phyloP scores from a whole-genome alignment of 352 stramenopile genomes.

The Globisporangium yorkense region DNA sequence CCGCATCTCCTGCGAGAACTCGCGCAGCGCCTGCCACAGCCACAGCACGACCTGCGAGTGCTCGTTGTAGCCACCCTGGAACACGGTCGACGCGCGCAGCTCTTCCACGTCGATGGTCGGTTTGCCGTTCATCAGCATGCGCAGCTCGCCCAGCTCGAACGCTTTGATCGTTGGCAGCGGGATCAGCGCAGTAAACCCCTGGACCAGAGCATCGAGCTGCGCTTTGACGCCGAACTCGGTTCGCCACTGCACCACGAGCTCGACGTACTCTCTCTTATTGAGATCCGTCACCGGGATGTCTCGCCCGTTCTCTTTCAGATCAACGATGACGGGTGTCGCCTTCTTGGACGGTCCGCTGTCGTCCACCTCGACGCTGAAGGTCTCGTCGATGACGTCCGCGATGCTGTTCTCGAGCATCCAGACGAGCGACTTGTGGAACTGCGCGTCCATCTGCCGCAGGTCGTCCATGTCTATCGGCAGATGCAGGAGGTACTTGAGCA shows the following conservation, averaged over 20 bases:
- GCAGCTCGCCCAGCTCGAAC: constrained; percentile 41
- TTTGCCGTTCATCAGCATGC: constrained; percentile 48
- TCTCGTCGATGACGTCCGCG: constrained; percentile 73
- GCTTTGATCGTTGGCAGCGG: constrained; percentile 17
- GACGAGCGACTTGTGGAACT: constrained; percentile 71
- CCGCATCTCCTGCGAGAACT: constrained; percentile 51
- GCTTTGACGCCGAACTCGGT: constrained; percentile 42
- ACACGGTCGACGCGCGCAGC: constrained; percentile 66
- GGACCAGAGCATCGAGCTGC: constrained; percentile 51
- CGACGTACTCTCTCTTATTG: constrained; percentile 77
- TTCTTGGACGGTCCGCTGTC: constrained; percentile 12
- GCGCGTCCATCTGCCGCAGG: constrained; percentile 65
- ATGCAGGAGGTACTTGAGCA: constrained; percentile 72
- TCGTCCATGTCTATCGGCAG: constrained; percentile 41
- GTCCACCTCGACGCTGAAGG: constrained; percentile 70
- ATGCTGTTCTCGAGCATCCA: constrained; percentile 89
- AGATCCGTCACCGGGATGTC: constrained; percentile 61
- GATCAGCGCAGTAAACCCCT: constrained; percentile 51
- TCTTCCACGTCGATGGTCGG: constrained; percentile 81
- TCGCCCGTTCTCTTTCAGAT: constrained; percentile 60
- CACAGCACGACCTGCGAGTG: constrained; percentile 73
- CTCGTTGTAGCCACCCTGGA: constrained; percentile 78
- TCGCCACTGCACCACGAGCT: constrained; percentile 56
- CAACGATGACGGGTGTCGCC: constrained; percentile 16
- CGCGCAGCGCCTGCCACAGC: constrained; percentile 73